Evolutionary conservation across 352 stramenopile genomes (phyloP), one percentile per base, ranked within the genome.

Genomic region (Pythium biforme): DNA sequence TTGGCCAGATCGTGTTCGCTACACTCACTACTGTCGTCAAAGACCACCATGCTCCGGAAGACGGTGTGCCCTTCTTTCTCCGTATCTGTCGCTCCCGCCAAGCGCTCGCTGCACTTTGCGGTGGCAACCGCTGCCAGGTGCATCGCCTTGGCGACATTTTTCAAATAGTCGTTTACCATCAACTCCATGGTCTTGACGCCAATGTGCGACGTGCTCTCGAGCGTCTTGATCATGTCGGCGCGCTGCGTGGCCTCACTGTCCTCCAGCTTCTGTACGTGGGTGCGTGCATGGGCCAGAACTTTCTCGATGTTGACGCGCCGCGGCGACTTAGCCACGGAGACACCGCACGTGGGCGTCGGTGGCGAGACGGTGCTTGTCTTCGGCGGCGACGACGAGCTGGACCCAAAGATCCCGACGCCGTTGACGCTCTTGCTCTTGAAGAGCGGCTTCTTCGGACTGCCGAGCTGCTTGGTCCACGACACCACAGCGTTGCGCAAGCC

Each of bases 161-260:
- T 88, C 23, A 76, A 22, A 45, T 78, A 74, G 34, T 85, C 79
- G 40, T 75, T 60, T 29, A 82, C 66, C 75, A 88, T 80, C 2
- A 86, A 43, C 31, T 88, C 75, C 75, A 88, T 77, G 19, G 79
- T 88, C 49, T 83, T 84, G 19, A 84, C 71, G 0, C 68, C 60
- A 23, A 85, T 56, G 2, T 54, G 58, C 22, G 73, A 72, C n/a
- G 76, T 81, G 22, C 73, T 69, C 12, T 71, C 31, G 11, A 86
- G 67, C 4, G 72, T 79, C 17, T 39, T 49, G 9, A 63, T 15
- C 51, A 75, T 74, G 22, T 83, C 79, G n/a, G 60, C 53, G 1
- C 59, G 56, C 43, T 88, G 76, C 27, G 70, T 22, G 5, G 17
- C 41, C 29, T 79, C 51, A 4, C 74, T 77, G 7, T 51, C 45